Evolutionary conservation across 2,329 filamentous ascomycete genomes (phyloP).

Genomic region (Emericellopsis cladophorae): DNA sequence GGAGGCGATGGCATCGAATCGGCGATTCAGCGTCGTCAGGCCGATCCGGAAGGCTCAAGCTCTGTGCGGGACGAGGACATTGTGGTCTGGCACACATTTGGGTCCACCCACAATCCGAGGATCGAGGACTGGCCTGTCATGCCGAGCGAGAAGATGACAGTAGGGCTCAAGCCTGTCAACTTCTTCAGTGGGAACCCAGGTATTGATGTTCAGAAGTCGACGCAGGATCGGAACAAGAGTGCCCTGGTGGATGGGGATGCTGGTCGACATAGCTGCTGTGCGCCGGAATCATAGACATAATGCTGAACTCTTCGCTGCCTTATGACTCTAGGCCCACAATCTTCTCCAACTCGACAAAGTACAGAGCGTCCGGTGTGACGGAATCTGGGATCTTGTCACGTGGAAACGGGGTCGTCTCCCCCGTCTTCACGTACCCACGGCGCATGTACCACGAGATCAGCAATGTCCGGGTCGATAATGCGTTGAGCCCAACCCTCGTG

Average conservation of each 20-base stretch:
- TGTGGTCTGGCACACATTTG: slow-evolving; percentile 44
- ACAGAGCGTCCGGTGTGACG: no score
- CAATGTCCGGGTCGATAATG: neutral
- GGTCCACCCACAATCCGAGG: slow-evolving; percentile 52
- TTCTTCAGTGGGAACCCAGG: slow-evolving; percentile 39
- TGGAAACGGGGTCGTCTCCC: no score
- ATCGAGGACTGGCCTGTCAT: slow-evolving; percentile 59
- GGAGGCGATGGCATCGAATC: slow-evolving; percentile 23
- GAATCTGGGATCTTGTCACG: no score
- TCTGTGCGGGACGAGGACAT: slow-evolving; percentile 35
- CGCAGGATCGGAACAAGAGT: slow-evolving; percentile 19
- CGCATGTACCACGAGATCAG: no score
- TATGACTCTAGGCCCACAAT: no score
- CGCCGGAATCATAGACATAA: no score
- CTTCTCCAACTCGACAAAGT: no score
- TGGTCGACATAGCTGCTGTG: neutral
- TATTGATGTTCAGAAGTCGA: slow-evolving; percentile 32
- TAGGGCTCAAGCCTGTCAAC: slow-evolving; percentile 38
- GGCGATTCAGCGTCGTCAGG: slow-evolving; percentile 15
- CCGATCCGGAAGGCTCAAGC: no score
- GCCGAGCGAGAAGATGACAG: slow-evolving; percentile 44
- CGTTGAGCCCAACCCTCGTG: neutral
- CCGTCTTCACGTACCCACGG: no score
- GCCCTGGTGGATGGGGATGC: slow-evolving; percentile 8
- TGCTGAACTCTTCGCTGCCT: no score